Percentiles rank a stretch among this genome's conserved stretches.
Evolutionary conservation across 208 protist genomes (phyloP).

Genomic region (Leishmania martiniquensis): DNA sequence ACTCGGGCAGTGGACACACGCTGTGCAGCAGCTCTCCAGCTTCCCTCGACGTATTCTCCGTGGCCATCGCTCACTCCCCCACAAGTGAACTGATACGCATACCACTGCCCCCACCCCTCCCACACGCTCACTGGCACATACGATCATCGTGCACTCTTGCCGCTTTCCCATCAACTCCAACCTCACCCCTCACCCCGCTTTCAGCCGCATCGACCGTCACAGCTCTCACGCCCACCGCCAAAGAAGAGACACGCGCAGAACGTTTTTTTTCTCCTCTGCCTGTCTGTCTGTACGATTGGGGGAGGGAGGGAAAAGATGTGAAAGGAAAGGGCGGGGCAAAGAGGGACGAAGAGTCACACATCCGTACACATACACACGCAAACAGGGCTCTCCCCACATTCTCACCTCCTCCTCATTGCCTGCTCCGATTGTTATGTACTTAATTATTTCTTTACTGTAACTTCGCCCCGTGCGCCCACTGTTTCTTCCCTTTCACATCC

Average conservation of each 20-base stretch:
- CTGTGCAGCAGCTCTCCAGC: slow-evolving; percentile 4
- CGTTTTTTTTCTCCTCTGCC: too few relatives aligned
- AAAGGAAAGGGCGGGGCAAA: too few relatives aligned
- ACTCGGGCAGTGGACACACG: not conserved
- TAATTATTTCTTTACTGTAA: too few relatives aligned
- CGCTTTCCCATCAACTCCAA: not conserved
- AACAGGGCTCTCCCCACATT: too few relatives aligned
- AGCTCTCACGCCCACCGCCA: not conserved
- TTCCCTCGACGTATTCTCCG: not conserved
- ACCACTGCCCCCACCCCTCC: too few relatives aligned
- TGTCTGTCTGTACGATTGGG: not conserved
- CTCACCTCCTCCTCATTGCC: too few relatives aligned
- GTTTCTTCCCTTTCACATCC: too few relatives aligned
- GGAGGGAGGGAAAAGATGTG: not conserved
- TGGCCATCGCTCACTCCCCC: not conserved
- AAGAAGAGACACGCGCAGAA: too few relatives aligned
- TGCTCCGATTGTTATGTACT: too few relatives aligned
- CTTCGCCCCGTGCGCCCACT: too few relatives aligned
- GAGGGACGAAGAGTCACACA: too few relatives aligned
- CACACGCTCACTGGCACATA: not conserved
- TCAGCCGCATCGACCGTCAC: not conserved
- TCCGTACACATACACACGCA: not conserved
- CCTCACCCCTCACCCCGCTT: not conserved
- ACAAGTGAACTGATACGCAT: not conserved
- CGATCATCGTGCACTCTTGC: not conserved